phyloP scores from a whole-genome alignment of 306 rosid species.

The Cucurbita moschata region DNA sequence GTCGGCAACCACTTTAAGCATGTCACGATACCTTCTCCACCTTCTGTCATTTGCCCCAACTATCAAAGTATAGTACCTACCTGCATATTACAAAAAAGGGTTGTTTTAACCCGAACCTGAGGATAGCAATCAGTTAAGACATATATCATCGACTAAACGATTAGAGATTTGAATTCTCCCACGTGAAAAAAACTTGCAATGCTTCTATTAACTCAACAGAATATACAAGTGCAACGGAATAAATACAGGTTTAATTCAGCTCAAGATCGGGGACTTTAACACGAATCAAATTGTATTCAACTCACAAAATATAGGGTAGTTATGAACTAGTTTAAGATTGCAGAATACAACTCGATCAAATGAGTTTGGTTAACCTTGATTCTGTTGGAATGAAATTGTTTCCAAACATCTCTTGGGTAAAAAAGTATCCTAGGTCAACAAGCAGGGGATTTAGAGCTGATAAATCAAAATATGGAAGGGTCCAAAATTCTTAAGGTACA shows the following conservation, averaged over 20 bases:
- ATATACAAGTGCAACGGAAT: not conserved
- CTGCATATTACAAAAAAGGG: conserved; percentile 20
- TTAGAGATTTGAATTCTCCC: too few relatives aligned
- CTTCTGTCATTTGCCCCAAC: conserved; percentile 87
- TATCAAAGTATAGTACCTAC: conserved; percentile 64
- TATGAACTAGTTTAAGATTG: not conserved
- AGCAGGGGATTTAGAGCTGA: not conserved
- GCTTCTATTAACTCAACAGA: not conserved
- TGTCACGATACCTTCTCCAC: conserved; percentile 62
- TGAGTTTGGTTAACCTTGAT: not conserved
- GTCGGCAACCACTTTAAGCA: conserved; percentile 87
- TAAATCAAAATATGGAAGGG: not conserved
- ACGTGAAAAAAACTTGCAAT: not conserved
- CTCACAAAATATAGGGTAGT: not conserved
- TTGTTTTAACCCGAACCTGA: not conserved
- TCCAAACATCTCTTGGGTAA: not conserved
- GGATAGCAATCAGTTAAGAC: too few relatives aligned
- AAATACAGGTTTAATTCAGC: not conserved
- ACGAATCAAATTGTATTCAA: not conserved
- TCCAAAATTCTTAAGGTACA: not conserved
- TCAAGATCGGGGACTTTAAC: not conserved
- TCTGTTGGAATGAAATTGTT: not conserved
- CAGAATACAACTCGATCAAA: not conserved
- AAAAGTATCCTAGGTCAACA: not conserved
- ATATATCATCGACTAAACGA: too few relatives aligned